Conservation (phyloP, 2,329 filamentous ascomycete species). For the Beauveria brongniartii region DNA sequence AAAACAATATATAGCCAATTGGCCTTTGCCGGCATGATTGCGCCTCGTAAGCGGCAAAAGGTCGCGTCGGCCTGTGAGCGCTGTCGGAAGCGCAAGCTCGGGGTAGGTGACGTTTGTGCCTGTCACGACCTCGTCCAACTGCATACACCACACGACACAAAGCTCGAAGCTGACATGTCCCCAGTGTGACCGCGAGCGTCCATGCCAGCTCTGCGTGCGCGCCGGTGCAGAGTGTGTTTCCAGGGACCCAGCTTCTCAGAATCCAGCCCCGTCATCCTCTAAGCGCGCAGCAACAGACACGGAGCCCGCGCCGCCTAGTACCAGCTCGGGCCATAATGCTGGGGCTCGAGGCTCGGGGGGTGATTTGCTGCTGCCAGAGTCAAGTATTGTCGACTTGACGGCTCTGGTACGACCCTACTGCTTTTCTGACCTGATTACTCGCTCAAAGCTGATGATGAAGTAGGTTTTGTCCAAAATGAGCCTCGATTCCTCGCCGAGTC, state of each 20-base stretch:
- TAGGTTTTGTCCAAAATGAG: constrained; percentile 10
- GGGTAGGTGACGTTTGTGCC: neutral
- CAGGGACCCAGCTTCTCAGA: neutral
- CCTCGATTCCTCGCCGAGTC: neutral
- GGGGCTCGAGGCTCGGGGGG: neutral
- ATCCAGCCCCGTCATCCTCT: neutral
- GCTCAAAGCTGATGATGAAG: neutral
- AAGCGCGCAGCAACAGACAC: neutral
- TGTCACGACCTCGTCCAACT: neutral
- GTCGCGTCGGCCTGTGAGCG: constrained; percentile 9
- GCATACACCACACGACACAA: neutral
- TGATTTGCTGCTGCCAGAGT: constrained; percentile 3
- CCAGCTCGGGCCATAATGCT: neutral
- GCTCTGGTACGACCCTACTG: neutral
- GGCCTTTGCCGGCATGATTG: neutral
- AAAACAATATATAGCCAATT: neutral
- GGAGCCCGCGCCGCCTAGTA: neutral
- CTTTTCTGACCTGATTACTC: neutral
- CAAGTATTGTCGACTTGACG: constrained; percentile 9
- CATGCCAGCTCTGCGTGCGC: constrained; percentile 10
- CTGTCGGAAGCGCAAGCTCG: constrained; percentile 9
- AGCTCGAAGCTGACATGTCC: neutral
- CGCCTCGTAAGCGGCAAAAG: constrained; percentile 10
- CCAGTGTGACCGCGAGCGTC: constrained; percentile 9
- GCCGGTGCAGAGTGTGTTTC: constrained; percentile 10